A percentile compares a stretch with the other conserved stretches of the same genome.
Conservation (phyloP, 805 yeast genomes). For the Teunomyces lycoperdinae region DNA sequence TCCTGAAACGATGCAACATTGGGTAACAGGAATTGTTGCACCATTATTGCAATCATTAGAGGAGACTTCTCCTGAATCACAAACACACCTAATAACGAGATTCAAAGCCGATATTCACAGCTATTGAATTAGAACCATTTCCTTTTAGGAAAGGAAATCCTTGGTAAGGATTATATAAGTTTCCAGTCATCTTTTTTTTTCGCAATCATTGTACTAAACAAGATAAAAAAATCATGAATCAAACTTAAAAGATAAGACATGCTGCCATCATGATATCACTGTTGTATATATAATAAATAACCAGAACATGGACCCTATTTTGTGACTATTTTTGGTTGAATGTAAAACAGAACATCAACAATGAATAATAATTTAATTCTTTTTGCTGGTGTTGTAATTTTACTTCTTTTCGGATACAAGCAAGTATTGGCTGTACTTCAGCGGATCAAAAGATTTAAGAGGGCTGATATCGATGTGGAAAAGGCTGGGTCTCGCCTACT, state of each 20-base stretch:
- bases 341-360: background rate
- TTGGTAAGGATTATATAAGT: background rate
- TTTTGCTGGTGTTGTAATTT: background rate
- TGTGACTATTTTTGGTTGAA: background rate
- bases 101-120: background rate
- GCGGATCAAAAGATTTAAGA: background rate
- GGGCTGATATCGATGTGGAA: conserved; percentile 2
- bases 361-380: background rate
- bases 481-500: conserved; percentile 12
- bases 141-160: conserved; percentile 8
- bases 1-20: conserved; percentile 9
- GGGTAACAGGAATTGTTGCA: conserved; percentile 10
- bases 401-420: background rate
- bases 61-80: background rate
- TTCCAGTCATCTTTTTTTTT: background rate
- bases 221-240: background rate
- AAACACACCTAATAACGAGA: background rate
- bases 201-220: conserved; percentile 1
- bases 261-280: background rate
- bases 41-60: conserved; percentile 1
- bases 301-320: background rate
- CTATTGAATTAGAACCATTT: background rate
- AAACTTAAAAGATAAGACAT: background rate
- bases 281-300: background rate
- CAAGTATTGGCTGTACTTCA: background rate